A percentile compares a stretch with the other conserved stretches of the same genome.
phyloP scores from a whole-genome alignment of 225 moss, liverwort and hornwort genomes.

The Antitrichia curtipendula region DNA sequence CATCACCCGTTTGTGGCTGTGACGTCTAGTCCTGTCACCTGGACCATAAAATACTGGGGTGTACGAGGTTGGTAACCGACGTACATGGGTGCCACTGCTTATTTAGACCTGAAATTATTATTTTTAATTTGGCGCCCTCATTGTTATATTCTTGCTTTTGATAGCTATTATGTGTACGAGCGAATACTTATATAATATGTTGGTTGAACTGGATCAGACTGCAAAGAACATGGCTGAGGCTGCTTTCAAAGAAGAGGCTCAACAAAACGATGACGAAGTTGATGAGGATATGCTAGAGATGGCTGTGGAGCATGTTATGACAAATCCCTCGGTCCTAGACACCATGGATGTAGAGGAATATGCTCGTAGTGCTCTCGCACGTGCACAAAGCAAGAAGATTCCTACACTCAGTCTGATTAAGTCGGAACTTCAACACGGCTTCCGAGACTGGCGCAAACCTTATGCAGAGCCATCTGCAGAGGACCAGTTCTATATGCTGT shows the following conservation, averaged over 20 bases:
- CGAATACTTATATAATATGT: neutral
- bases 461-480: constrained; percentile 42
- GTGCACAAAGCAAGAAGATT: constrained; percentile 42
- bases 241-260: constrained; percentile 77
- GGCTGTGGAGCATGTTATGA: constrained; percentile 88
- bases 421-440: constrained; percentile 77
- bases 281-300: constrained; percentile 77
- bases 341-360: constrained; percentile 65
- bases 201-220: constrained; percentile 26
- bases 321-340: constrained; percentile 41
- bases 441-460: constrained; percentile 60
- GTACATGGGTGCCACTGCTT: neutral
- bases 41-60: neutral
- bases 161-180: neutral
- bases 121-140: neutral
- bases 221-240: constrained; percentile 95
- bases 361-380: constrained; percentile 32
- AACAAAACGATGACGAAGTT: constrained; percentile 67
- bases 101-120: neutral
- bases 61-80: neutral
- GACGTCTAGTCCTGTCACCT: neutral
- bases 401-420: constrained; percentile 67
- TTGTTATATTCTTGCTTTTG: neutral
- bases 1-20: neutral
- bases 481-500: constrained; percentile 73